A percentile compares a stretch with the other conserved stretches of the same genome.
Evolutionary conservation across 345 rosid genomes (phyloP).

Genomic region (Gossypium thurberi): DNA sequence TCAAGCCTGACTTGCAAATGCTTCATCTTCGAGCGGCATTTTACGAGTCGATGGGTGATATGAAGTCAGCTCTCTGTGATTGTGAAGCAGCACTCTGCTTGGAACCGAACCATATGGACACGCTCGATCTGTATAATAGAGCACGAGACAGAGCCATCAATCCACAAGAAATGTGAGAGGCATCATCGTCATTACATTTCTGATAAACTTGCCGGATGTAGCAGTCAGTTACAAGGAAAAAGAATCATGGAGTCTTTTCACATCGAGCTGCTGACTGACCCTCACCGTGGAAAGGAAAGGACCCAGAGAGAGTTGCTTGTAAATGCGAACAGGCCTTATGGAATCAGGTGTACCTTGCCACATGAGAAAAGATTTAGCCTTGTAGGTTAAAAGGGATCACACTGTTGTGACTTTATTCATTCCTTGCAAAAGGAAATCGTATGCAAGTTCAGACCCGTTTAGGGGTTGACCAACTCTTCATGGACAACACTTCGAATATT

Average conservation of each 20-base stretch:
- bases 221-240: background rate
- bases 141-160: constrained; percentile 37
- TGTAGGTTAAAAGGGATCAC: background rate
- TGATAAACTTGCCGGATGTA: background rate
- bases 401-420: background rate
- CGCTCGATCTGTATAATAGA: constrained; percentile 63
- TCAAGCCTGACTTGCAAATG: constrained; percentile 83
- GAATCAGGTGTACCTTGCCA: background rate
- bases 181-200: background rate
- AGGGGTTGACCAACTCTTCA: too few species aligned
- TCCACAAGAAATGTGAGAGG: constrained; percentile 30
- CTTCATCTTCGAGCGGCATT: constrained; percentile 97
- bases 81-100: constrained; percentile 92
- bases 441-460: background rate
- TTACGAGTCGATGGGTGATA: constrained; percentile 68
- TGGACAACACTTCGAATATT: too few species aligned
- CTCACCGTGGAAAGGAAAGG: background rate
- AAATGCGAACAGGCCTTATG: background rate
- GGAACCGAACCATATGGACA: constrained; percentile 71
- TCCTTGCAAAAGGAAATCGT: constrained; percentile 7
- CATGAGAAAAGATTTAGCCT: background rate
- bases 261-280: constrained; percentile 1
- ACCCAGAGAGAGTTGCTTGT: background rate
- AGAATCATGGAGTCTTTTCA: constrained; percentile 16
- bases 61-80: constrained; percentile 53